These are phyloP conservation scores for Eucalyptus pauciflora DNA, from an alignment of 345 rosid genomes.

Conservation along the genomic window DNA sequence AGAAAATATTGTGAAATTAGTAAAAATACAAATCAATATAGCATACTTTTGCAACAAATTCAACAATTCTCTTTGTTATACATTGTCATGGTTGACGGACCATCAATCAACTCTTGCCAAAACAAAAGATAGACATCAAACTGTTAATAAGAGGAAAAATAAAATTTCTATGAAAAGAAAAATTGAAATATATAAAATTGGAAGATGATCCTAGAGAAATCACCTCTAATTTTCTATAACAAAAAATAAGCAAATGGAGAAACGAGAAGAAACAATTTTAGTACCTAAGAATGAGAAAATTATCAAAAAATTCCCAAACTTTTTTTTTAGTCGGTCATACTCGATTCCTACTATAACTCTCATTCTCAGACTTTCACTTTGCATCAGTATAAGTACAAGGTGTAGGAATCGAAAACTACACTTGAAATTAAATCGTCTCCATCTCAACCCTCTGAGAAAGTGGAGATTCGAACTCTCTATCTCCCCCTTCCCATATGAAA, in stretches of 20 bases:
- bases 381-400: rapidly evolving
- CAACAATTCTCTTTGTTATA: too few species aligned
- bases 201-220: not conserved
- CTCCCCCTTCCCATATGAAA: rapidly evolving
- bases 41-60: not conserved
- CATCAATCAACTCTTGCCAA: not conserved
- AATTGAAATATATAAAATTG: not conserved
- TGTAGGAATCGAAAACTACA: rapidly evolving
- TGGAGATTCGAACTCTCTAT: rapidly evolving
- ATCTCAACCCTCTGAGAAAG: rapidly evolving
- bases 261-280: not conserved
- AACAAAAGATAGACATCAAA: not conserved
- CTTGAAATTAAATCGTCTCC: rapidly evolving
- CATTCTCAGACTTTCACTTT: rapidly evolving
- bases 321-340: rapidly evolving
- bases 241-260: not conserved
- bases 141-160: not conserved
- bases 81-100: not conserved
- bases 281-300: too few species aligned
- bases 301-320: rapidly evolving
- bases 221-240: too few species aligned
- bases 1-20: not conserved
- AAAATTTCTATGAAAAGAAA: too few species aligned
- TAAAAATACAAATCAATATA: not conserved
- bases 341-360: rapidly evolving